phyloP scores from a whole-genome alignment of 768 basidiomycete species.

The Suillus plorans region DNA sequence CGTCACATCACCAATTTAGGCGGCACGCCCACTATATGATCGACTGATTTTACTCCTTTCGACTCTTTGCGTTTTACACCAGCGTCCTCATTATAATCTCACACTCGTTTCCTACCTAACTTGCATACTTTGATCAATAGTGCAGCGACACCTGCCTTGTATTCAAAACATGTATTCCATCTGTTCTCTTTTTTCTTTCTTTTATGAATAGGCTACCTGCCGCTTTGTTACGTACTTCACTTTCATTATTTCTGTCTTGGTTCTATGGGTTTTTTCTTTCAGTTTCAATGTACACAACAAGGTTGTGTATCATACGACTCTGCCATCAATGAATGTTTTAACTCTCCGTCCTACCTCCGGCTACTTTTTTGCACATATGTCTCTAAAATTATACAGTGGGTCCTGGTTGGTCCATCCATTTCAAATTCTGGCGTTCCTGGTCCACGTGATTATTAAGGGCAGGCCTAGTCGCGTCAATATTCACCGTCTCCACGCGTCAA shows the following conservation, averaged over 20 bases:
- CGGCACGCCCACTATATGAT: neutral
- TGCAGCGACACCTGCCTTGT: conserved; percentile 1
- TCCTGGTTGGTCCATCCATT: no score
- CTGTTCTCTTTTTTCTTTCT: neutral
- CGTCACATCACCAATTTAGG: neutral
- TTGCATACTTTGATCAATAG: conserved; percentile 4
- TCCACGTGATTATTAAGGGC: conserved; percentile 29
- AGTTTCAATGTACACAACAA: neutral
- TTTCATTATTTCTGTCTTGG: neutral
- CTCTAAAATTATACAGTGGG: no score
- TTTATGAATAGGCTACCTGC: neutral
- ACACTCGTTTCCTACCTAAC: conserved; percentile 10
- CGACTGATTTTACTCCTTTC: no score
- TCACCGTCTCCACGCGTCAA: conserved; percentile 22
- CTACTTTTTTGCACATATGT: no score
- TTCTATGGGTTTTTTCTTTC: neutral
- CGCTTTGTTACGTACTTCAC: neutral
- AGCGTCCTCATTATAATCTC: conserved; percentile 5
- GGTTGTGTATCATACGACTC: neutral
- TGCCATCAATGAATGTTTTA: neutral
- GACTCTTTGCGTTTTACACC: neutral
- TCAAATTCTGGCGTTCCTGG: neutral
- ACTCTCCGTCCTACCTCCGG: neutral
- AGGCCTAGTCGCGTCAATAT: conserved; percentile 27
- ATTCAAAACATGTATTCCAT: conserved; percentile 6